Percentiles rank a stretch among this genome's conserved stretches.
Conservation (phyloP, 805 yeast species). For the Saccharomycopsis javanensis region DNA sequence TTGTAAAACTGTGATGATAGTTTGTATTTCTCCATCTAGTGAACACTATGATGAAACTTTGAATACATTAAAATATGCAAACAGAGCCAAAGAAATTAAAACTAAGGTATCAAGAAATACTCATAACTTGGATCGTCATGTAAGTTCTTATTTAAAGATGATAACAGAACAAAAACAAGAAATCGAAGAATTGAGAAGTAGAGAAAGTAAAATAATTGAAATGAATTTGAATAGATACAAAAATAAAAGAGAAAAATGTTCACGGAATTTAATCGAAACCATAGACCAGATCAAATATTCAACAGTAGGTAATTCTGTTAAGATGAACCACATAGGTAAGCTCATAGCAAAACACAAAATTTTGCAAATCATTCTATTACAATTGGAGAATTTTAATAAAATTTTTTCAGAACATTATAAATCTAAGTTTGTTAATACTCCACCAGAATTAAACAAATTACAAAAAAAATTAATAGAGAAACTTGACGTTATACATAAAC, state of each 20-base stretch:
- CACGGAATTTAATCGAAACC: constrained; percentile 32
- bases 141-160: constrained; percentile 75
- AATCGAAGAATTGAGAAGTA: constrained; percentile 53
- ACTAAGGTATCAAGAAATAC: constrained; percentile 69
- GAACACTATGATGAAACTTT: constrained; percentile 87
- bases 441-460: constrained; percentile 23
- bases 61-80: constrained; percentile 84
- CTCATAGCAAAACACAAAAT: constrained; percentile 32
- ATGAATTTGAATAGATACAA: constrained; percentile 30
- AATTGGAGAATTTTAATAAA: constrained; percentile 25
- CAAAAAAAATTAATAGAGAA: constrained; percentile 28
- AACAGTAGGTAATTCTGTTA: constrained; percentile 22
- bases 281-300: constrained; percentile 31
- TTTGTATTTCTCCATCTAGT: constrained; percentile 81
- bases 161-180: constrained; percentile 72
- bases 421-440: constrained; percentile 20
- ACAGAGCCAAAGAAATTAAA: constrained; percentile 83
- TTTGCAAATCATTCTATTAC: constrained; percentile 34
- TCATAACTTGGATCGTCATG: constrained; percentile 70
- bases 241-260: constrained; percentile 31
- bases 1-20: constrained; percentile 93
- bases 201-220: constrained; percentile 39
- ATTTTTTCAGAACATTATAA: constrained; percentile 20
- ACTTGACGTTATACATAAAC: constrained; percentile 29
- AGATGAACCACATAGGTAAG: constrained; percentile 30